These are phyloP conservation scores for Colletotrichum sp. DNA, from an alignment of 2,329 filamentous ascomycete species.

Conservation along the genomic window DNA sequence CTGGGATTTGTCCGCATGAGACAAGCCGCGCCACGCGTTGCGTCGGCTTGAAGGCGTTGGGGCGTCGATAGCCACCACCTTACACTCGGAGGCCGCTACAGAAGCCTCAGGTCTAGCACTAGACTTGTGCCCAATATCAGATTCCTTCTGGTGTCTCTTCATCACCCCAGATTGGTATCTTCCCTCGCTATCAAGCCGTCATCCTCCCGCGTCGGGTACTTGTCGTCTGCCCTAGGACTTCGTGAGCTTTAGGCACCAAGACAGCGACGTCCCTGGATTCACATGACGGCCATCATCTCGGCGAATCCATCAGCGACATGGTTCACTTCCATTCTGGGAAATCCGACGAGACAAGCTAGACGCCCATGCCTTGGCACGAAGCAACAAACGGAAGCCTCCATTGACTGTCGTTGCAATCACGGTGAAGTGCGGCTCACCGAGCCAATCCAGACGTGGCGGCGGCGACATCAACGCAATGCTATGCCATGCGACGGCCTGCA, in stretches of 20 bases:
- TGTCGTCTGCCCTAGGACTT: background rate
- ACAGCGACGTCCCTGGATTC: constrained; percentile 2
- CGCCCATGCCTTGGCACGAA: background rate
- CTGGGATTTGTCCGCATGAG: background rate
- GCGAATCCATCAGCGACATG: background rate
- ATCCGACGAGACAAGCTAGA: background rate
- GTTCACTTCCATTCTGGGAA: background rate
- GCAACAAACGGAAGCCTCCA: background rate
- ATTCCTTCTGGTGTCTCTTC: background rate
- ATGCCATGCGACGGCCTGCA: background rate
- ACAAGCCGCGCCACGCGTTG: constrained; percentile 4
- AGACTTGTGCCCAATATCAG: background rate
- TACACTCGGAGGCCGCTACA: background rate
- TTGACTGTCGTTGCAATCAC: background rate
- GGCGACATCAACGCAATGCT: background rate
- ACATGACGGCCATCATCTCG: background rate
- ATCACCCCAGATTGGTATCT: background rate
- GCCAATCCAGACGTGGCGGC: background rate
- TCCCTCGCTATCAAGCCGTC: background rate
- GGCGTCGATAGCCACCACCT: background rate
- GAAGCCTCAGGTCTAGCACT: background rate
- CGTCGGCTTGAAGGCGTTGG: background rate
- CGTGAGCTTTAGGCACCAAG: constrained; percentile 4
- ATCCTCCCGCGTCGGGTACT: background rate
- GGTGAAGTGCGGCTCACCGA: constrained; percentile 15